Evolutionary conservation across 2,329 filamentous ascomycete genomes (phyloP).

Genomic region (Beauveria sp.): DNA sequence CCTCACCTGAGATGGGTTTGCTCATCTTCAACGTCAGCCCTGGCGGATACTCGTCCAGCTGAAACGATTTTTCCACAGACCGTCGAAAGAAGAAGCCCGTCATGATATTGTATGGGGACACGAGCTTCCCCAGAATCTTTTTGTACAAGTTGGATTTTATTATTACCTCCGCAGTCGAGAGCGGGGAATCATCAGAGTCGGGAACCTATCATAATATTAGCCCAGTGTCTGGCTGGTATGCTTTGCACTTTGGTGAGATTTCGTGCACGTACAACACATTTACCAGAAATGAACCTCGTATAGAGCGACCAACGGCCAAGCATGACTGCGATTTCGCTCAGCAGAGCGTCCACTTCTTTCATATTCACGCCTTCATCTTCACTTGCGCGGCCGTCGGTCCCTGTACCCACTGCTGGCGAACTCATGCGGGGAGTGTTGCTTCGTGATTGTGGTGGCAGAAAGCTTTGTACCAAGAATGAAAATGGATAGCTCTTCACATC

Average conservation of each 20-base stretch:
- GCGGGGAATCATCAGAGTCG: slow-evolving; percentile 43
- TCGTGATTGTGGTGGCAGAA: slow-evolving; percentile 64
- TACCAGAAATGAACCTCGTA: slow-evolving; percentile 77
- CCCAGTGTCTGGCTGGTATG: slow-evolving; percentile 8
- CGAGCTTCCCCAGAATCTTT: slow-evolving; percentile 69
- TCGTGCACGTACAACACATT: slow-evolving; percentile 61
- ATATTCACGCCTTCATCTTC: slow-evolving; percentile 94
- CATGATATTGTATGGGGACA: slow-evolving; percentile 81
- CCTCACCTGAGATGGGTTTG: slow-evolving; percentile 64
- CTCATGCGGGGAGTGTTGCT: slow-evolving; percentile 59
- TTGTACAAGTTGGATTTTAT: slow-evolving; percentile 69
- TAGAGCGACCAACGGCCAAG: slow-evolving; percentile 90
- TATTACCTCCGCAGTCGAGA: slow-evolving; percentile 67
- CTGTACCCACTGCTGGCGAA: slow-evolving; percentile 62
- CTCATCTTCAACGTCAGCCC: slow-evolving; percentile 71
- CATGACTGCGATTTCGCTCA: slow-evolving; percentile 88
- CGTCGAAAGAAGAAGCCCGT: slow-evolving; percentile 94
- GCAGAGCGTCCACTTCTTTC: slow-evolving; percentile 84
- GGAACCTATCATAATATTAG: slow-evolving; percentile 36
- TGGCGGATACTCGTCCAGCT: slow-evolving; percentile 80
- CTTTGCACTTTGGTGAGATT: neutral
- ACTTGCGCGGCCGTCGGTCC: slow-evolving; percentile 49
- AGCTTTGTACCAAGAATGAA: slow-evolving; percentile 93
- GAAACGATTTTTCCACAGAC: slow-evolving; percentile 95
- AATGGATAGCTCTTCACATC: slow-evolving; percentile 98